phyloP scores from a whole-genome alignment of 352 stramenopile genomes.

The Phytophthora tubulina region DNA sequence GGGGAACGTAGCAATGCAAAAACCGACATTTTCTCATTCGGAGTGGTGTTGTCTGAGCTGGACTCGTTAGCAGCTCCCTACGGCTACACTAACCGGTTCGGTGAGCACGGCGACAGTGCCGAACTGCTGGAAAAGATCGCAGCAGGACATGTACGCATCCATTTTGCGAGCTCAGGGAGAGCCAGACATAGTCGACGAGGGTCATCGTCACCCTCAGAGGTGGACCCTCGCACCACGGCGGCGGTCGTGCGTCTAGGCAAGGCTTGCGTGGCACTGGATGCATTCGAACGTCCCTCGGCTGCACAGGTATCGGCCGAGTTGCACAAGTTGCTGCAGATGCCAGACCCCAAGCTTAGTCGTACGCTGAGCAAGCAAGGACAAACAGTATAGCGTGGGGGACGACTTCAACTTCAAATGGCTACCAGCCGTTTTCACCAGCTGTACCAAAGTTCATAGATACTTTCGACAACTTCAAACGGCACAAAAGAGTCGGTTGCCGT shows the following conservation, averaged over 20 bases:
- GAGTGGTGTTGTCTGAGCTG: slow-evolving; percentile 64
- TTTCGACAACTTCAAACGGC: slow-evolving; percentile 38
- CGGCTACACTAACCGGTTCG: slow-evolving; percentile 19
- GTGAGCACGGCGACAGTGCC: slow-evolving; percentile 23
- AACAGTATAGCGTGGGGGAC: slow-evolving; percentile 4
- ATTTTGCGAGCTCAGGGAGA: slow-evolving; percentile 37
- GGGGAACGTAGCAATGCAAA: slow-evolving; percentile 51
- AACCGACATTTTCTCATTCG: slow-evolving; percentile 68
- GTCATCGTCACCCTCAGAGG: slow-evolving; percentile 12
- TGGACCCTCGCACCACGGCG: slow-evolving; percentile 22
- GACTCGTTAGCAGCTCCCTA: slow-evolving; percentile 44
- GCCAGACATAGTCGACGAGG: slow-evolving; percentile 21
- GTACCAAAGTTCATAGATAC: slow-evolving; percentile 42
- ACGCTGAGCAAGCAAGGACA: slow-evolving; percentile 23
- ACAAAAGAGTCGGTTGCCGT: slow-evolving; percentile 19
- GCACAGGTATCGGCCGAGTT: slow-evolving; percentile 49
- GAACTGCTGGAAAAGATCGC: slow-evolving; percentile 53
- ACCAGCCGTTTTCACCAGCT: slow-evolving; percentile 38
- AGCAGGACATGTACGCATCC: slow-evolving; percentile 34
- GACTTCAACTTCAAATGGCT: slow-evolving; percentile 4
- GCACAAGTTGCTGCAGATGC: slow-evolving; percentile 41
- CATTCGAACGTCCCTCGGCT: slow-evolving; percentile 51
- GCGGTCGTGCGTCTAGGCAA: slow-evolving; percentile 49
- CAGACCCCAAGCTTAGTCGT: slow-evolving; percentile 30
- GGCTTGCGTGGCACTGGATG: slow-evolving; percentile 56